A percentile compares a stretch with the other conserved stretches of the same genome.
phyloP scores from a whole-genome alignment of 1,284 basidiomycete species.

The Rhizopogon parksii region DNA sequence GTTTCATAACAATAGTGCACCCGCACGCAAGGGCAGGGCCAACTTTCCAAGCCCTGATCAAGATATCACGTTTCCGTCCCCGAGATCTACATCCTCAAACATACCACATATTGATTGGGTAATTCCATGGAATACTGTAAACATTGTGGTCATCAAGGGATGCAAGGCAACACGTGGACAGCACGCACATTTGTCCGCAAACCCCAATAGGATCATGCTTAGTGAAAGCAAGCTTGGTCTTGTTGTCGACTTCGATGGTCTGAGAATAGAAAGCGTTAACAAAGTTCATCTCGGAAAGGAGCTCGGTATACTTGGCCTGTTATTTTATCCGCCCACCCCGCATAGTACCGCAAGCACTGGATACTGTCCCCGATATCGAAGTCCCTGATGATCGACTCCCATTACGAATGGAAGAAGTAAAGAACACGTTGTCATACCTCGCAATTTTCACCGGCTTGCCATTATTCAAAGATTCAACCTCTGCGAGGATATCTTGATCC shows the following conservation, averaged over 20 bases:
- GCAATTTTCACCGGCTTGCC: constrained; percentile 81
- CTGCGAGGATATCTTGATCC: constrained; percentile 69
- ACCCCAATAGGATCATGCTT: constrained; percentile 93
- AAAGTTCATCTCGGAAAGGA: neutral
- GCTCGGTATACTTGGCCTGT: constrained; percentile 48
- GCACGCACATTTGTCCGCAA: constrained; percentile 76
- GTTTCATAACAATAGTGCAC: constrained; percentile 88
- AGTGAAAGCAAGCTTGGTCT: constrained; percentile 78
- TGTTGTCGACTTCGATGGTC: constrained; percentile 78
- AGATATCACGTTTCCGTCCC: constrained; percentile 7
- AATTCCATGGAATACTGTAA: constrained; percentile 83
- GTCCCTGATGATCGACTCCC: constrained; percentile 41
- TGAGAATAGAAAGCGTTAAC: constrained; percentile 22
- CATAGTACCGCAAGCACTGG: constrained; percentile 77
- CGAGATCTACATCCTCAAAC: constrained; percentile 14
- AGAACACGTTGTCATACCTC: constrained; percentile 30
- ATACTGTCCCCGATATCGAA: constrained; percentile 82
- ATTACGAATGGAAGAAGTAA: neutral
- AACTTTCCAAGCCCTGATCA: constrained; percentile 81
- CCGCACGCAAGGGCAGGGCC: constrained; percentile 86
- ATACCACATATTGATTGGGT: constrained; percentile 86
- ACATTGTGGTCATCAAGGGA: constrained; percentile 4
- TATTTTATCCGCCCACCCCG: constrained; percentile 65
- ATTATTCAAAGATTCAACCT: constrained; percentile 77
- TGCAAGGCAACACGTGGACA: constrained; percentile 10